Conservation (phyloP, 352 stramenopile species). For the Phytophthora tubulina region DNA sequence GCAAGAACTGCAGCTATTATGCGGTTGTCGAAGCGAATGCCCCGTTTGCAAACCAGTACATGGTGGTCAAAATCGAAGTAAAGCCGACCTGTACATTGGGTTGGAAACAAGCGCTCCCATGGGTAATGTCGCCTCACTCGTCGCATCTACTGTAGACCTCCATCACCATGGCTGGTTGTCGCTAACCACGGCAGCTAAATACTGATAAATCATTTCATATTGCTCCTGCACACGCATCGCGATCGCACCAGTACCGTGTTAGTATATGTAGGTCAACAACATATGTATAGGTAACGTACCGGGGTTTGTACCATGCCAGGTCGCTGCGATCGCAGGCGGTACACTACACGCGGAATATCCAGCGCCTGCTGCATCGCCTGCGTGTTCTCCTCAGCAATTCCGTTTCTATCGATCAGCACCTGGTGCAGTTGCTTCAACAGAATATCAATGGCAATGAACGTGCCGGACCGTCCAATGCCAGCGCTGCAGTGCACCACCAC, state of each 20-base stretch:
- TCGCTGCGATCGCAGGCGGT: constrained; percentile 72
- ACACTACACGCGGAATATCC: constrained; percentile 66
- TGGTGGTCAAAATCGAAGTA: not conserved
- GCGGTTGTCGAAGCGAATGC: too few species aligned
- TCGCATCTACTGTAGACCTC: not conserved
- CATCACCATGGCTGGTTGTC: constrained; percentile 64
- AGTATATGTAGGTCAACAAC: not conserved
- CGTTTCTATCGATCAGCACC: constrained; percentile 26
- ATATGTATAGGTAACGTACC: constrained; percentile 46
- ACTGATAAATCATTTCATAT: constrained; percentile 89
- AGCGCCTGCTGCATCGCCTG: constrained; percentile 49
- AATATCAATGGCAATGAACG: constrained; percentile 88
- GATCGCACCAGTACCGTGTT: not conserved
- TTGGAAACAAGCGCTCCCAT: constrained; percentile 1
- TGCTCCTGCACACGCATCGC: constrained; percentile 66
- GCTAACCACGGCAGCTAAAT: constrained; percentile 73
- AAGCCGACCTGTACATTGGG: constrained; percentile 6
- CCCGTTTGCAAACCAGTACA: too few species aligned
- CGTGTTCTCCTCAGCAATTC: constrained; percentile 30
- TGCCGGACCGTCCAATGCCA: constrained; percentile 82
- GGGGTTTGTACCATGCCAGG: constrained; percentile 87
- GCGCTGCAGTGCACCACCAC: constrained; percentile 86
- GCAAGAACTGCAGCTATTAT: too few species aligned
- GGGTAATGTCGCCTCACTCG: not conserved
- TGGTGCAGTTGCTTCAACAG: constrained; percentile 65